Percentiles rank a stretch among this genome's conserved stretches.
These are phyloP conservation scores for Hypoxylon rubiginosum DNA, from an alignment of 2,329 filamentous ascomycete genomes.

Conservation along the genomic window DNA sequence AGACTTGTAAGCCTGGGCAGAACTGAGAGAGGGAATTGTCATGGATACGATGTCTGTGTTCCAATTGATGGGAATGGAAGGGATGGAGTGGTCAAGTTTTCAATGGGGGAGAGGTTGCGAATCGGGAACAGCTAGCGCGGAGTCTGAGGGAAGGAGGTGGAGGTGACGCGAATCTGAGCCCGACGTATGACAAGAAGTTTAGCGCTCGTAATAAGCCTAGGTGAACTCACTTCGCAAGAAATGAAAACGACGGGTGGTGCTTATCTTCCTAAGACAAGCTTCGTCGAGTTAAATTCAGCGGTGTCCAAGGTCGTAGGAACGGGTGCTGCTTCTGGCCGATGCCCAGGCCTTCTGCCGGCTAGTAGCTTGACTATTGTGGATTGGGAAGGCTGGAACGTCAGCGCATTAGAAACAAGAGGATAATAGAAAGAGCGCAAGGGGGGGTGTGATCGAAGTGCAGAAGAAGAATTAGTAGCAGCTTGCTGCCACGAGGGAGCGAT, in stretches of 20 bases:
- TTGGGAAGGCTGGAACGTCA: conserved; percentile 47
- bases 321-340: conserved; percentile 39
- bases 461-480: conserved; percentile 49
- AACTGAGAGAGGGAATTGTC: conserved; percentile 14
- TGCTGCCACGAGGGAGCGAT: conserved; percentile 48
- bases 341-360: conserved; percentile 41
- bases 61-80: conserved; percentile 42
- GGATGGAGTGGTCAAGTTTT: conserved; percentile 26
- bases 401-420: conserved; percentile 47
- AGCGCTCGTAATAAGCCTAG: conserved; percentile 22
- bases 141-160: conserved; percentile 40
- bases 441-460: conserved; percentile 36
- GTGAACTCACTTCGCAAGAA: conserved; percentile 44
- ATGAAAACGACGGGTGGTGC: conserved; percentile 38
- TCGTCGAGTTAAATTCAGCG: conserved; percentile 24
- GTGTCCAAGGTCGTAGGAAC: conserved; percentile 35
- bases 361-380: conserved; percentile 41
- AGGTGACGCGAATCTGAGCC: conserved; percentile 46
- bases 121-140: conserved; percentile 38
- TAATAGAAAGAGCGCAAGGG: conserved; percentile 42
- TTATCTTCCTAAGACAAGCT: conserved; percentile 48
- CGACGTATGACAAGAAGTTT: conserved; percentile 38
- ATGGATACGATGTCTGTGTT: conserved; percentile 19
- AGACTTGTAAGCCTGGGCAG: conserved; percentile 37
- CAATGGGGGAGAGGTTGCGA: conserved; percentile 40